Evolutionary conservation across 306 rosid species (phyloP).

Genomic region (Vicia villosa): DNA sequence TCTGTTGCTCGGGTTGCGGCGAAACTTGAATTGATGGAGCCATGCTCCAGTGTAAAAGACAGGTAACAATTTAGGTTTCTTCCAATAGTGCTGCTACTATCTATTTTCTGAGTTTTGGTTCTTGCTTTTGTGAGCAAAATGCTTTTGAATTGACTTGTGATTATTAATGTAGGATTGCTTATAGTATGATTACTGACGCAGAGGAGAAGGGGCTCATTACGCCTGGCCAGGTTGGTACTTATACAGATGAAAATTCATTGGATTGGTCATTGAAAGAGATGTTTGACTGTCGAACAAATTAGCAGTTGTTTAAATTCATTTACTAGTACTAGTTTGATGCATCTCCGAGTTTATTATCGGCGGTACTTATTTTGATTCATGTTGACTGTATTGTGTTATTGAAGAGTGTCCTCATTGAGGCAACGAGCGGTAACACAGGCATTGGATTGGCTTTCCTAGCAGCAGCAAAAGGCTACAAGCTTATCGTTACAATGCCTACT

Average conservation of each 20-base stretch:
- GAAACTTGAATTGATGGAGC: constrained; percentile 73
- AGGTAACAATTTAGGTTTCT: constrained; percentile 44
- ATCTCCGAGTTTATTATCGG: constrained; percentile 26
- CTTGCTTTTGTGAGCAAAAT: not conserved
- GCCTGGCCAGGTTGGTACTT: constrained; percentile 66
- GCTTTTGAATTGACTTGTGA: not conserved
- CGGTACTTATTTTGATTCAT: constrained; percentile 20
- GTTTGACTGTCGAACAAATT: not conserved
- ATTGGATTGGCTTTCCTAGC: constrained; percentile 84
- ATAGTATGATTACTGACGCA: constrained; percentile 81
- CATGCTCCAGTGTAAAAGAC: constrained; percentile 82
- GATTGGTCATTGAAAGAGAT: not conserved
- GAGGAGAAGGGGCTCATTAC: constrained; percentile 73
- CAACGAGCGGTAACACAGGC: constrained; percentile 63
- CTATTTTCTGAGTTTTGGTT: constrained; percentile 12
- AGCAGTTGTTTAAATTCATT: constrained; percentile 2
- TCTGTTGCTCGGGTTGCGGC: constrained; percentile 73
- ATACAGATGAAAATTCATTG: not conserved
- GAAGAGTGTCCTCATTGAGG: constrained; percentile 76
- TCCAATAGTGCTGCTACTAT: not conserved
- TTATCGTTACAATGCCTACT: constrained; percentile 81
- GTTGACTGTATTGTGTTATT: constrained; percentile 31
- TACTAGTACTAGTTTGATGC: constrained; percentile 10
- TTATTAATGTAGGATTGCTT: constrained; percentile 60
- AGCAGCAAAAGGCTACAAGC: constrained; percentile 69